Evolutionary conservation across 371 early-diverging fungal genomes (phyloP).

Genomic region (Mortierella sp.): DNA sequence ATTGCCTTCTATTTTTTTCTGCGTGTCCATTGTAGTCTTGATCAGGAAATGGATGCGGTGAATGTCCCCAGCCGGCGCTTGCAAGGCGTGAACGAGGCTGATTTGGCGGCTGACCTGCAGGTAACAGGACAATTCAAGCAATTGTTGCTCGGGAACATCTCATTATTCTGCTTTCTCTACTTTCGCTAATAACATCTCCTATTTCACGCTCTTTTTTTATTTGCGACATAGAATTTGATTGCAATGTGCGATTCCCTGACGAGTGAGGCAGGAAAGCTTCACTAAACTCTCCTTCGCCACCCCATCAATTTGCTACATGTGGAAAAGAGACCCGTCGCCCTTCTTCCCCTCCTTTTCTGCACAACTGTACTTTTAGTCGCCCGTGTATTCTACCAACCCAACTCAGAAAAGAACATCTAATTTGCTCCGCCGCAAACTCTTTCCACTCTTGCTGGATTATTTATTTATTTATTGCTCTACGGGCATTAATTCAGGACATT

Average conservation of each 20-base stretch:
- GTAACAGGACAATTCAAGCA: conserved; percentile 13
- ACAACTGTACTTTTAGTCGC: neutral
- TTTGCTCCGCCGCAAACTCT: neutral
- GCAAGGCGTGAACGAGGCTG: conserved; percentile 14
- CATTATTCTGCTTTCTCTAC: neutral
- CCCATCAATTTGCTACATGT: neutral
- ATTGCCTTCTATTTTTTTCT: neutral
- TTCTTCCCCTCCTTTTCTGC: neutral
- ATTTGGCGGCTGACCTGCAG: conserved; percentile 32
- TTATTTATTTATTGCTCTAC: neutral
- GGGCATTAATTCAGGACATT: too few species aligned
- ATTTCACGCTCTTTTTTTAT: neutral
- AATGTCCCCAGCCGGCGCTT: neutral
- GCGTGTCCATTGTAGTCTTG: conserved; percentile 25
- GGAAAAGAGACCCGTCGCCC: neutral
- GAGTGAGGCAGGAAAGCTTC: neutral
- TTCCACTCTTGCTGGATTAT: too few species aligned
- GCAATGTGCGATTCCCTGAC: conserved; percentile 33
- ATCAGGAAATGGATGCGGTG: conserved; percentile 22
- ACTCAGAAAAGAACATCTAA: neutral
- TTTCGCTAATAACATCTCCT: neutral
- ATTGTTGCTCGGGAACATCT: neutral
- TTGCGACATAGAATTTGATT: conserved; percentile 26
- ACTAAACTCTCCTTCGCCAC: neutral
- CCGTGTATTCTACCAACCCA: neutral